Evolutionary conservation across 768 basidiomycete genomes (phyloP), one percentile per base, ranked within the genome.

Genomic region (Pluteus cervinus): DNA sequence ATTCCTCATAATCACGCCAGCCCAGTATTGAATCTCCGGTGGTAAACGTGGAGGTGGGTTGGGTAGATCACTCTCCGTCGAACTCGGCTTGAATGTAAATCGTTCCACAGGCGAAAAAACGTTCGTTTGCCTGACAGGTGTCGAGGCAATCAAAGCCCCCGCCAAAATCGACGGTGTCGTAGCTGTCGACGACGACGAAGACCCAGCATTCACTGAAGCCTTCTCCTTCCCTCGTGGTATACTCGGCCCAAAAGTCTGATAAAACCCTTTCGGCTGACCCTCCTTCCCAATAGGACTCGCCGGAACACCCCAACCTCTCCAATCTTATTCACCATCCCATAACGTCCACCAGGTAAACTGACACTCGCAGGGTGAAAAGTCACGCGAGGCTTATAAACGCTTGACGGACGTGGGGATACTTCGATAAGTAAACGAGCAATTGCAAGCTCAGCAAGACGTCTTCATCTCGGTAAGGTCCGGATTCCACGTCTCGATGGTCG

Each of bases 1-100:
- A 58, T 99, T 99, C 36, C 96, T 75, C 96, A 98, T 99, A 53
- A 98, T 96, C n/a, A 97, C 94, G 3, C 92, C 91, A 0, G 94
- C 96, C 96, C 96, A 98, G 51, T 97, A 96, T 60, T 96, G 90
- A 16, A 99, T 94, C 57, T 98, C 94, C 7, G 73, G 68, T 0
- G 92, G 90, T 5, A 92, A 63, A 33, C 78, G 70, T 3, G 84
- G 81, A 4, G 76, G 81, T 0, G 80, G 76, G 37, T 77, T 78
- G 4, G 75, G 76, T 37, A 82, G 63, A 44, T 82, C 79, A 14
- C 73, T 75, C 52, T 93, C 91, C 1, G 79, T 75, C 7, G 86
- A 79, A 36, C 86, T 86, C 0, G 93, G 90, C 36, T 91, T 79
- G 69, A 91, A 96, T 0, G 94, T 99, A 63, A 96, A 99, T 22